Conservation (phyloP, 139 green algal species). For the Tetradesmus lagerheimii region DNA sequence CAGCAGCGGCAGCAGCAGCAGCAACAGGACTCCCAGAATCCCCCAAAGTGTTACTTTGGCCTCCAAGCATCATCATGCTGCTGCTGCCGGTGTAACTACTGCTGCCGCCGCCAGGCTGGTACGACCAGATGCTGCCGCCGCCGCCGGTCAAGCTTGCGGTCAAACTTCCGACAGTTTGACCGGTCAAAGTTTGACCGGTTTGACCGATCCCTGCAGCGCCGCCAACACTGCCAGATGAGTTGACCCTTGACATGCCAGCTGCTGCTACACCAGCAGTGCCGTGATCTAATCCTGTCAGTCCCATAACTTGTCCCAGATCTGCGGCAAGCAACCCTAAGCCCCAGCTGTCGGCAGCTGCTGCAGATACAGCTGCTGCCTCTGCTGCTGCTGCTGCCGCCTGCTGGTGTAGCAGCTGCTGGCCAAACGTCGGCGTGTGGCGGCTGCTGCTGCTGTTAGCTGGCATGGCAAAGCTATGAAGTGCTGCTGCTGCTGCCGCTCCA, state of each 20-base stretch:
- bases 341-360: not conserved
- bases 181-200: not conserved
- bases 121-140: slow-evolving; percentile 37
- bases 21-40: not conserved
- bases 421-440: slow-evolving; percentile 23
- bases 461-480: not conserved
- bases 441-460: not conserved
- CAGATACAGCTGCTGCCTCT: slow-evolving; percentile 6
- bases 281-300: not conserved
- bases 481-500: not conserved
- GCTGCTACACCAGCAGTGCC: slow-evolving; percentile 12
- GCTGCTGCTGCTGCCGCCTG: slow-evolving; percentile 24
- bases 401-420: slow-evolving; percentile 43
- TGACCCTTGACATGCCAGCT: not conserved
- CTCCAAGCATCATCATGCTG: not conserved
- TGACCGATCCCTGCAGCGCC: no score
- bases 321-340: not conserved
- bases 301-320: not conserved
- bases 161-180: not conserved
- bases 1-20: slow-evolving; percentile 26
- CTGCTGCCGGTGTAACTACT: not conserved
- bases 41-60: not conserved
- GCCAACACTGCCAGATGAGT: not conserved
- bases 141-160: slow-evolving; percentile 23
- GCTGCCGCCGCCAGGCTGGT: slow-evolving; percentile 18